phyloP scores from a whole-genome alignment of 495 filamentous ascomycete genomes.

The Pseudomonodictys pantanalensis region DNA sequence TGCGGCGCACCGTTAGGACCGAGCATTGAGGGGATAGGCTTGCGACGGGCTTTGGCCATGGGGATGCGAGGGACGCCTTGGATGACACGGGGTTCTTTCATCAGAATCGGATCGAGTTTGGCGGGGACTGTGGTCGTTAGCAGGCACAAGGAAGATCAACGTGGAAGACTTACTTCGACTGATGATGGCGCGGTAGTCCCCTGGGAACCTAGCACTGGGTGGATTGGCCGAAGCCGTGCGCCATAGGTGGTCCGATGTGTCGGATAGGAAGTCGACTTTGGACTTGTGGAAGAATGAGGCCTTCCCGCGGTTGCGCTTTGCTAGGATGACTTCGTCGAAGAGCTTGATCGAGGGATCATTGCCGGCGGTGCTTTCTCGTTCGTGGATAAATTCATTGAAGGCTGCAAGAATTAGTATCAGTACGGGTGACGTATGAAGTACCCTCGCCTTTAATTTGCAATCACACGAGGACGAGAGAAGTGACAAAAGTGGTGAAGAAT shows the following conservation, averaged over 20 bases:
- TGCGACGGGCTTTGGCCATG: constrained; percentile 40
- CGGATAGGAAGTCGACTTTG: constrained; percentile 71
- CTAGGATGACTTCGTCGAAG: constrained; percentile 93
- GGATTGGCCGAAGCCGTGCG: constrained; percentile 78
- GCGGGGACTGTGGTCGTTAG: constrained; percentile 58
- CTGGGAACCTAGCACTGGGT: constrained; percentile 68
- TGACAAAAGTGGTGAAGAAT: too few species aligned
- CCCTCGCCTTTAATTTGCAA: too few species aligned
- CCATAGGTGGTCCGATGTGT: constrained; percentile 91
- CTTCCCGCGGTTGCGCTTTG: constrained; percentile 84
- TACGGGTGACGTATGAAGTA: too few species aligned
- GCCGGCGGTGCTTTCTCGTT: constrained; percentile 67
- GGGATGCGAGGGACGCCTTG: constrained; percentile 45
- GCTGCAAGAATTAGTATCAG: too few species aligned
- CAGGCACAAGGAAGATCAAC: neutral
- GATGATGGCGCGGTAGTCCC: constrained; percentile 58
- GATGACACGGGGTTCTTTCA: constrained; percentile 66
- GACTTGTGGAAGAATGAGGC: constrained; percentile 44
- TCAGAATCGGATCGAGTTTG: constrained; percentile 77
- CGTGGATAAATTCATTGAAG: constrained; percentile 96
- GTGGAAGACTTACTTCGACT: constrained; percentile 53
- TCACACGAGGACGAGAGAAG: too few species aligned
- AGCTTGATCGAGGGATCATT: constrained; percentile 72
- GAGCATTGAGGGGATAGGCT: constrained; percentile 43
- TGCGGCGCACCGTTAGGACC: constrained; percentile 20